Evolutionary conservation across 2,329 filamentous ascomycete species (phyloP).

Genomic region (Pseudogymnoascus sp.): DNA sequence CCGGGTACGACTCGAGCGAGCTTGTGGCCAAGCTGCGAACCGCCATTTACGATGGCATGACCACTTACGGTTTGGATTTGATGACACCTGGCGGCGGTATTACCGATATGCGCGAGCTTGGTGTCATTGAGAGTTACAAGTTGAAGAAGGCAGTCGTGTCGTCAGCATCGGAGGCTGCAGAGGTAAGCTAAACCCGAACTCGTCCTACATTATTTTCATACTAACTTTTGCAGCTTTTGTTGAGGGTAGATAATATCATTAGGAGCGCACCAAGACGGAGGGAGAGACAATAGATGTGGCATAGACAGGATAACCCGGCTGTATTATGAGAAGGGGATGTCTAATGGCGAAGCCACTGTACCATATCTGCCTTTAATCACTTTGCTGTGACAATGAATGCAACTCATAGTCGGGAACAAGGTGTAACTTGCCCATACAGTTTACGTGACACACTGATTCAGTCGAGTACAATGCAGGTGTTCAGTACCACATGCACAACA

Average conservation of each 20-base stretch:
- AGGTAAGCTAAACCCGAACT: conserved; percentile 52
- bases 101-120: conserved; percentile 89
- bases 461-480: conserved; percentile 6
- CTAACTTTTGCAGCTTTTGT: conserved; percentile 57
- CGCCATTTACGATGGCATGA: conserved; percentile 90
- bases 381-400: background rate
- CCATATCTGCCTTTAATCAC: conserved; percentile 29
- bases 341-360: conserved; percentile 21
- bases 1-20: conserved; percentile 90
- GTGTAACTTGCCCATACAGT: conserved; percentile 7
- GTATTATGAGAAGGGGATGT: conserved; percentile 26
- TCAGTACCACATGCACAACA: background rate
- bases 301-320: conserved; percentile 18
- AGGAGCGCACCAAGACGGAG: conserved; percentile 79
- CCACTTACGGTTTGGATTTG: conserved; percentile 83
- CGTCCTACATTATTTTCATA: conserved; percentile 15
- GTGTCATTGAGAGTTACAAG: conserved; percentile 97
- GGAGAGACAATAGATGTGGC: conserved; percentile 55
- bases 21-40: conserved; percentile 86
- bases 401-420: conserved; percentile 6
- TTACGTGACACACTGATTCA: background rate
- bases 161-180: conserved; percentile 90
- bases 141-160: conserved; percentile 96
- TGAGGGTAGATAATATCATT: conserved; percentile 97
- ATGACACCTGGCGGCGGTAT: conserved; percentile 85